Evolutionary conservation across 192 early-diverging fungal genomes (phyloP).

Genomic region (Kappamyces sp.): DNA sequence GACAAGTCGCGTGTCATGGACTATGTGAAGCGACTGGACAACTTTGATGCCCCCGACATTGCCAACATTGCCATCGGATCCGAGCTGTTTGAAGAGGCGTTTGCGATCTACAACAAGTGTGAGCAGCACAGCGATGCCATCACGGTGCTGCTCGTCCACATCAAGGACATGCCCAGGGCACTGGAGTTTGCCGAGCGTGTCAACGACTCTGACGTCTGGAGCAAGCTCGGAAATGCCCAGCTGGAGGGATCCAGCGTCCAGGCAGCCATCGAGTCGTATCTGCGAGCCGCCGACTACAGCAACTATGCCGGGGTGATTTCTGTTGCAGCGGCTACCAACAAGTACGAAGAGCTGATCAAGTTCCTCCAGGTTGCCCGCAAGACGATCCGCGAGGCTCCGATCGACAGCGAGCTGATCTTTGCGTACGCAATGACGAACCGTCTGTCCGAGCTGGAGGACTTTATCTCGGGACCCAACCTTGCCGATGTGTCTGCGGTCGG

Average conservation of each 20-base stretch:
- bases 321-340: constrained; percentile 71
- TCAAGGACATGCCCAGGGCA: constrained; percentile 90
- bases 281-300: constrained; percentile 85
- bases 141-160: constrained; percentile 85
- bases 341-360: constrained; percentile 91
- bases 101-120: constrained; percentile 92
- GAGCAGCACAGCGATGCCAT: constrained; percentile 84
- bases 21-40: constrained; percentile 89
- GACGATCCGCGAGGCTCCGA: constrained; percentile 87
- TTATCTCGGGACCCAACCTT: constrained; percentile 87
- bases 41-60: constrained; percentile 97
- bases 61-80: constrained; percentile 88
- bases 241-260: constrained; percentile 82
- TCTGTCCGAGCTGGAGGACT: constrained; percentile 87
- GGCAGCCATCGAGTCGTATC: constrained; percentile 95
- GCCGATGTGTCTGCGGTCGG: constrained; percentile 89
- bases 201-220: constrained; percentile 92
- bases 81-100: constrained; percentile 92
- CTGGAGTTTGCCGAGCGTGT: constrained; percentile 92
- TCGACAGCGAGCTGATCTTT: constrained; percentile 93
- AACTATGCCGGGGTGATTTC: constrained; percentile 87
- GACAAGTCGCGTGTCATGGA: constrained; percentile 90
- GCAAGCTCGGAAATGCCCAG: constrained; percentile 90
- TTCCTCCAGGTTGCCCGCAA: constrained; percentile 95
- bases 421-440: constrained; percentile 93